phyloP scores from a whole-genome alignment of 768 basidiomycete species.

The Mycena capillaripes region DNA sequence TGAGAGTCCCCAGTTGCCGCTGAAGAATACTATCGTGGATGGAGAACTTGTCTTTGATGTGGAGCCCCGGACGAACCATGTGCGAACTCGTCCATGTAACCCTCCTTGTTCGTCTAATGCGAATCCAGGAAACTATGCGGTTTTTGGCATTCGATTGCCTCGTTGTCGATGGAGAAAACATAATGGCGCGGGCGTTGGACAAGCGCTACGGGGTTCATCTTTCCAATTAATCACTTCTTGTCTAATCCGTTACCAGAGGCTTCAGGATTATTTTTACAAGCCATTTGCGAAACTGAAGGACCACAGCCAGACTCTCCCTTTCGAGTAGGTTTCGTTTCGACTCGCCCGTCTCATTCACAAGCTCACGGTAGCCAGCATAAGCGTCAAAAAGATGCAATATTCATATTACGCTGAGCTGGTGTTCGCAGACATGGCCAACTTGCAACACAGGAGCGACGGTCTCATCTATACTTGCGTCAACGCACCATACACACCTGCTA shows the following conservation, averaged over 20 bases:
- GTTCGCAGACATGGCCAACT: constrained; percentile 84
- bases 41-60: constrained; percentile 95
- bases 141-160: constrained; percentile 95
- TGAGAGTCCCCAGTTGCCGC: constrained; percentile 74
- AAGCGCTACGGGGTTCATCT: constrained; percentile 89
- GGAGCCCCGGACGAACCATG: constrained; percentile 80
- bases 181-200: constrained; percentile 87
- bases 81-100: constrained; percentile 49
- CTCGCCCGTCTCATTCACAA: constrained; percentile 23
- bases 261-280: constrained; percentile 85
- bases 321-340: constrained; percentile 76
- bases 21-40: constrained; percentile 88
- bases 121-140: constrained; percentile 82
- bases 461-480: constrained; percentile 96
- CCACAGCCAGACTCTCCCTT: constrained; percentile 80
- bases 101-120: no score
- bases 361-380: constrained; percentile 68
- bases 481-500: constrained; percentile 86
- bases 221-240: constrained; percentile 33
- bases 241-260: constrained; percentile 62
- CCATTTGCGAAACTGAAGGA: constrained; percentile 83
- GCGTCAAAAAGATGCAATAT: constrained; percentile 88
- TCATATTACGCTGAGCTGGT: constrained; percentile 93
- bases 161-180: constrained; percentile 86
- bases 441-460: constrained; percentile 95